Base-by-base conservation (phyloP, 192 early-diverging fungal genomes). In the Chytriomyces confervae region DNA sequence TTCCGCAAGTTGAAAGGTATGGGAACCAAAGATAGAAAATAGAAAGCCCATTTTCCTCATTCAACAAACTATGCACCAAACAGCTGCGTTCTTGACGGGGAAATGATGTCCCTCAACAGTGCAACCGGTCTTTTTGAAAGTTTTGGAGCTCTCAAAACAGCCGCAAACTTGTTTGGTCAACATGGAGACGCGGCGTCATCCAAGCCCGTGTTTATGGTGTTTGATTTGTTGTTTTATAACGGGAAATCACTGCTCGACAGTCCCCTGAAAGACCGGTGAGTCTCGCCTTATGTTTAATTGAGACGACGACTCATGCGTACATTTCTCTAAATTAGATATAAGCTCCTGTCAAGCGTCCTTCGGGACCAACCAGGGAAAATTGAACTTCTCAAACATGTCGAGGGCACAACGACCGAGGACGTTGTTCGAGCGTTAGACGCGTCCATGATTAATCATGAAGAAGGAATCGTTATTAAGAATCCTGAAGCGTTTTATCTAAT, bases 11-110 rank as follows among this genome's bases (percentile, higher is more conserved):
- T 2, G 69, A 85, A 48, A 84, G 66, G 83, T 89, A 80, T 47
- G 72, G 7, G 44, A 48, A 5, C 27, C 62, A 27, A 10, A 5
- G 49, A 53, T 69, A 24, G 10, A 11, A 24, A 44, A 20, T n/a
- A 57, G 23, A 10, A 36, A 63, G 13, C 20, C 69, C 5, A 6
- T 20, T 46, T 75, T 24, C 6, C 3, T 62, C 67, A 57, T 67
- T 49, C 60, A 18, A 45, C 66, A 2, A 8, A 69, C 24, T 67
- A 50, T 44, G 45, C 51, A 50, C 16, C 51, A 36, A 50, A 45
- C 45, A 94, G 91, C 63, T 77, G 89, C 57, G 92, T 95, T 78
- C 78, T 95, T 47, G 94, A 95, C 82, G 94, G 94, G 0, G 94
- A 95, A 81, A 89, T 95, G 90, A 78, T 93, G 47, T 91, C 89